Percentiles rank a stretch among this genome's conserved stretches.
Evolutionary conservation across 805 yeast genomes (phyloP).

Genomic region (Clavispora carvajalis): DNA sequence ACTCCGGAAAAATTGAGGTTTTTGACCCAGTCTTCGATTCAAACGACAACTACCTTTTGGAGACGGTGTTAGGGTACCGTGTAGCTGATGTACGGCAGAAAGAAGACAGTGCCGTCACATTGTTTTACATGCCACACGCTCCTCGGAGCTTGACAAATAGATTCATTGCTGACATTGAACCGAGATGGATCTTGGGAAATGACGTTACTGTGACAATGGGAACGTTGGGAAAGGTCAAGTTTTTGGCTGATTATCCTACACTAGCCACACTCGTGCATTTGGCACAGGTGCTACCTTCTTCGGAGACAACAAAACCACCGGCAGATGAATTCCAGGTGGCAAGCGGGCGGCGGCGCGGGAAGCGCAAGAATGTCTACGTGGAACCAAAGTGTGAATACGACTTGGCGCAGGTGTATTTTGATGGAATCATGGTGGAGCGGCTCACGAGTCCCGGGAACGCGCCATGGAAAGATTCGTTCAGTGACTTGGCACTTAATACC

Average conservation of each 20-base stretch:
- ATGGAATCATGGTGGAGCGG: constrained; percentile 13
- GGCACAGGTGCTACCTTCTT: constrained; percentile 1
- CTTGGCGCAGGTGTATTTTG: constrained; percentile 27
- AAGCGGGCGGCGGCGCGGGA: constrained; percentile 16
- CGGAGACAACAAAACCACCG: neutral
- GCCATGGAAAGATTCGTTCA: constrained; percentile 14
- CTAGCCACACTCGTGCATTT: constrained; percentile 35
- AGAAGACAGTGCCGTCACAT: constrained; percentile 12
- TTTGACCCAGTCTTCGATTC: constrained; percentile 62
- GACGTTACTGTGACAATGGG: constrained; percentile 51
- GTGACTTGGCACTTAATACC: constrained; percentile 14
- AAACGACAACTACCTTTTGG: constrained; percentile 36
- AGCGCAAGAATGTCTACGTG: constrained; percentile 18
- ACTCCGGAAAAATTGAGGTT: constrained; percentile 31
- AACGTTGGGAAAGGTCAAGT: constrained; percentile 38
- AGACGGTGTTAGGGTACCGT: neutral
- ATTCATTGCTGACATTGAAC: constrained; percentile 27
- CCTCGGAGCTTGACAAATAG: constrained; percentile 50
- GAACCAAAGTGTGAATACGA: constrained; percentile 32
- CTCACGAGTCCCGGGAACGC: constrained; percentile 22
- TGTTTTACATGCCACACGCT: constrained; percentile 74
- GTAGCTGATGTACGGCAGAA: neutral
- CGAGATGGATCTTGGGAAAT: constrained; percentile 46
- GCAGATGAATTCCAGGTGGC: constrained; percentile 17
- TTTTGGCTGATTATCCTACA: constrained; percentile 39